These are phyloP conservation scores for Acanthamoeba lugdunensis DNA, from an alignment of 208 protist genomes.

Conservation along the genomic window DNA sequence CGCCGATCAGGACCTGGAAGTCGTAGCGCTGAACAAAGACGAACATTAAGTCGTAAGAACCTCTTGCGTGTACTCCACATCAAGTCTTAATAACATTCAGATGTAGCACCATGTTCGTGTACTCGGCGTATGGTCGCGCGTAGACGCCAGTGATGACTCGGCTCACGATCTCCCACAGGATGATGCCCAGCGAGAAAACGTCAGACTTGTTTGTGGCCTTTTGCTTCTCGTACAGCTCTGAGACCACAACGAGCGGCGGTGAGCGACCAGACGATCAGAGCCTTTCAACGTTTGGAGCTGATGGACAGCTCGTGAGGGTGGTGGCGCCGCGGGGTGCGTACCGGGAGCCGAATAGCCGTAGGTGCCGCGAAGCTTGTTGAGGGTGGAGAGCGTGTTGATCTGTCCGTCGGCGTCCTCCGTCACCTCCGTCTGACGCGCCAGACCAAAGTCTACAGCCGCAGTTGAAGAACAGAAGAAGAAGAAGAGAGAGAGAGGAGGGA, in stretches of 20 bases:
- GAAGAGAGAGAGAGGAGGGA: background rate
- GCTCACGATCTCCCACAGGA: conserved; percentile 26
- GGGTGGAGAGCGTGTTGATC: conserved; percentile 63
- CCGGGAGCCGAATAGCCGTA: conserved; percentile 45
- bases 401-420: background rate
- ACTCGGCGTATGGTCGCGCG: conserved; percentile 1
- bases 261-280: too few species aligned
- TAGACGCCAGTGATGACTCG: conserved; percentile 9
- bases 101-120: conserved; percentile 29
- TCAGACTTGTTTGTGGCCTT: conserved; percentile 51
- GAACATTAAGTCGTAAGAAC: background rate
- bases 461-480: background rate
- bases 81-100: too few species aligned
- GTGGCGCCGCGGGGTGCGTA: too few species aligned
- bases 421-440: conserved; percentile 9
- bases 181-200: conserved; percentile 45
- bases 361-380: conserved; percentile 44
- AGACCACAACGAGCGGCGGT: background rate
- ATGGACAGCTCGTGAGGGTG: too few species aligned
- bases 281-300: too few species aligned
- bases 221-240: conserved; percentile 39
- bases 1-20: conserved; percentile 17
- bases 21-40: background rate
- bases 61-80: too few species aligned
- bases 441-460: background rate